Percentiles rank a stretch among this genome's conserved stretches.
These are phyloP conservation scores for Sparassis latifolia DNA, from an alignment of 1,284 basidiomycete genomes.

Conservation along the genomic window DNA sequence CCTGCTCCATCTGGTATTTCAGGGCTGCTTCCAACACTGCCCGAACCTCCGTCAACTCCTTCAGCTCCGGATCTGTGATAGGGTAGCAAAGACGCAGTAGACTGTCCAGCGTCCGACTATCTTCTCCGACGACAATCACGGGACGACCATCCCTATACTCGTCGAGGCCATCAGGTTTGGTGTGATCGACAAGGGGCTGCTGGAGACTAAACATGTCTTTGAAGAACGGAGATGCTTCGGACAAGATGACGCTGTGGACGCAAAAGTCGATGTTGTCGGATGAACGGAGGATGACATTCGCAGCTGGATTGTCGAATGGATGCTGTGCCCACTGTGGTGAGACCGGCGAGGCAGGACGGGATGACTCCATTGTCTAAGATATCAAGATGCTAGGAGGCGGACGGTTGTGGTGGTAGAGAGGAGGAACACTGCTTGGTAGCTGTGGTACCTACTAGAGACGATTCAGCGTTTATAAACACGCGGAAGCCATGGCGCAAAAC, in stretches of 20 bases:
- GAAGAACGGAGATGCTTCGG: slow-evolving; percentile 19
- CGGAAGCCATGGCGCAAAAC: neutral
- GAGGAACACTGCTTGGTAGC: neutral
- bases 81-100: slow-evolving; percentile 20
- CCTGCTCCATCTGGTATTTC: slow-evolving; percentile 31
- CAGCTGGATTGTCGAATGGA: slow-evolving; percentile 32
- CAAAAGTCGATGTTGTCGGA: slow-evolving; percentile 10
- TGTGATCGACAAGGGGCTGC: neutral
- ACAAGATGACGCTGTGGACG: slow-evolving; percentile 6
- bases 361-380: neutral
- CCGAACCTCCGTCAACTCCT: slow-evolving; percentile 6
- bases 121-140: slow-evolving; percentile 12
- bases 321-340: neutral
- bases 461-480: neutral
- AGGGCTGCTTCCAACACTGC: slow-evolving; percentile 17
- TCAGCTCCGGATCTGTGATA: slow-evolving; percentile 8
- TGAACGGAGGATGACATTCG: slow-evolving; percentile 24
- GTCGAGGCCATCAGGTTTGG: neutral
- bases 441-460: neutral
- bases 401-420: neutral
- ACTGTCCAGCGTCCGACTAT: slow-evolving; percentile 9
- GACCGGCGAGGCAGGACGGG: neutral
- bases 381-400: neutral
- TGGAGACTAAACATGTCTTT: slow-evolving; percentile 11
- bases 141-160: neutral